Evolutionary conservation across 345 rosid species (phyloP).

Genomic region (Dipteronia dyeriana): DNA sequence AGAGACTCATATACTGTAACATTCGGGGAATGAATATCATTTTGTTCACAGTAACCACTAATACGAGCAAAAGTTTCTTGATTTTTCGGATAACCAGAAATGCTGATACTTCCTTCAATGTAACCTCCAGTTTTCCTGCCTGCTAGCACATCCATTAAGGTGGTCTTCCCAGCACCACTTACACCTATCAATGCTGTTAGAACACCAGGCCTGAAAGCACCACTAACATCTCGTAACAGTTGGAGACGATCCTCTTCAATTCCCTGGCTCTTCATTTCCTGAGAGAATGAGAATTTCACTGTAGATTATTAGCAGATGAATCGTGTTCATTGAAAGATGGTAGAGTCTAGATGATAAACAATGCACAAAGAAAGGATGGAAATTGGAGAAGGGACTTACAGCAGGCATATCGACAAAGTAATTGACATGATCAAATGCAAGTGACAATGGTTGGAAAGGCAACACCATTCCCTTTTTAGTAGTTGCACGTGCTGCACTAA

Average conservation of each 20-base stretch:
- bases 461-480: slow-evolving; percentile 59
- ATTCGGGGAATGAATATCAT: slow-evolving; percentile 78
- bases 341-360: neutral
- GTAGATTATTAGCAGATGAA: neutral
- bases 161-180: slow-evolving; percentile 90
- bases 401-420: slow-evolving; percentile 82
- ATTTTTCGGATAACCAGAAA: slow-evolving; percentile 74
- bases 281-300: slow-evolving; percentile 7
- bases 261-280: slow-evolving; percentile 81
- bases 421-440: slow-evolving; percentile 65
- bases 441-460: slow-evolving; percentile 77
- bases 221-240: slow-evolving; percentile 60
- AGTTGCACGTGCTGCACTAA: slow-evolving; percentile 14
- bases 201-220: slow-evolving; percentile 80
- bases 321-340: neutral
- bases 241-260: slow-evolving; percentile 59
- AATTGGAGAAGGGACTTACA: slow-evolving; percentile 37
- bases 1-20: slow-evolving; percentile 78
- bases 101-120: slow-evolving; percentile 62
- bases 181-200: slow-evolving; percentile 79
- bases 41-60: slow-evolving; percentile 83
- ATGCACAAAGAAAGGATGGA: neutral
- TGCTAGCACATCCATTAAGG: slow-evolving; percentile 76
- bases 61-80: slow-evolving; percentile 80
- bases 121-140: slow-evolving; percentile 78